Evolutionary conservation across 352 stramenopile species (phyloP).

Genomic region (Globisporangium heterothallicum): DNA sequence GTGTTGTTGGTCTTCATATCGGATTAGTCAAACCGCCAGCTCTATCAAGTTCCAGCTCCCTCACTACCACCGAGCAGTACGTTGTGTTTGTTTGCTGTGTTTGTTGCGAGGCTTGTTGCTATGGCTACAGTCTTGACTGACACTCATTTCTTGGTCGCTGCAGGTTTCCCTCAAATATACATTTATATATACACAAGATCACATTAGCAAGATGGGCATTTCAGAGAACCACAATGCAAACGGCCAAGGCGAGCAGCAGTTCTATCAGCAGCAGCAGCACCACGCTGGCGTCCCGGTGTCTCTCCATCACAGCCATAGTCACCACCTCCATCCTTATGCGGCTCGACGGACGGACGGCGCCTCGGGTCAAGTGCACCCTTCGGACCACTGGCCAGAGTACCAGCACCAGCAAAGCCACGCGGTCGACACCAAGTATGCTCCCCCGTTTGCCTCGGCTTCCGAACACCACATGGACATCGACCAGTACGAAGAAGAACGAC

Average conservation of each 20-base stretch:
- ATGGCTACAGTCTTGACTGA: too few species aligned
- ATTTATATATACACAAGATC: not conserved
- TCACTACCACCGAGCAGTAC: too few species aligned
- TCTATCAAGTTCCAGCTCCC: slow-evolving; percentile 3
- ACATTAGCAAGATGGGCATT: slow-evolving; percentile 6
- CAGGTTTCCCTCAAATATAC: too few species aligned
- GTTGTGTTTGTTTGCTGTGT: not conserved
- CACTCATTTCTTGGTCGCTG: not conserved
- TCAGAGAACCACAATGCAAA: slow-evolving; percentile 10
- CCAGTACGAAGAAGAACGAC: slow-evolving; percentile 8
- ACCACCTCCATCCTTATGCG: not conserved
- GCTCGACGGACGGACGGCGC: too few species aligned
- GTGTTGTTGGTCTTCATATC: too few species aligned
- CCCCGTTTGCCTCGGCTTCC: not conserved
- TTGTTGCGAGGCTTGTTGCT: not conserved
- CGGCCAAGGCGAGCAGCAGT: not conserved
- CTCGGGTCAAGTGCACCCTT: too few species aligned
- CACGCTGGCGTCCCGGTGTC: too few species aligned
- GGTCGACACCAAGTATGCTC: not conserved
- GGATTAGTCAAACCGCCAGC: not conserved
- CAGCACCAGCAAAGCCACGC: not conserved
- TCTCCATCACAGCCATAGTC: too few species aligned
- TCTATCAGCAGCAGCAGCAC: not conserved
- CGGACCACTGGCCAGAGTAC: not conserved
- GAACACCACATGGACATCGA: slow-evolving; percentile 10